Evolutionary conservation across 306 rosid genomes (phyloP).

Genomic region (Lagenaria siceraria): DNA sequence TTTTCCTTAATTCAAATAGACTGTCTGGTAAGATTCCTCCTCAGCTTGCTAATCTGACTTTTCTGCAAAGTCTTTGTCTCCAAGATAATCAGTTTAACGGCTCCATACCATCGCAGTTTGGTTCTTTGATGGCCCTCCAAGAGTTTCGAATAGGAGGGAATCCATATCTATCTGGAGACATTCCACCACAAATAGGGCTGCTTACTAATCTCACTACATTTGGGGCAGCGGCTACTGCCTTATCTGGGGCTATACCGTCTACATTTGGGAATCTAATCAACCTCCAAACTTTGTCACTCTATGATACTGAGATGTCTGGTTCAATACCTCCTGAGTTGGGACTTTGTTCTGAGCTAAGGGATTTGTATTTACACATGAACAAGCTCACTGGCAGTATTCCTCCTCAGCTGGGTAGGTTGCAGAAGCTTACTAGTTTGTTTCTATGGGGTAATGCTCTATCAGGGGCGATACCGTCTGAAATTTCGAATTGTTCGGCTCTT

Average conservation of each 20-base stretch:
- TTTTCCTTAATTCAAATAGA: slow-evolving; percentile 62
- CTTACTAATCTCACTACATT: slow-evolving; percentile 79
- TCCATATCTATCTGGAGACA: slow-evolving; percentile 61
- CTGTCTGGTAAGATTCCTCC: slow-evolving; percentile 64
- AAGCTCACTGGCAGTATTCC: slow-evolving; percentile 74
- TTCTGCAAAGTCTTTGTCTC: slow-evolving; percentile 72
- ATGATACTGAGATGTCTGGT: slow-evolving; percentile 73
- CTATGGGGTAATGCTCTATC: slow-evolving; percentile 71
- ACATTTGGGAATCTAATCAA: slow-evolving; percentile 71
- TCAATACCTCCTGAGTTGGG: slow-evolving; percentile 73
- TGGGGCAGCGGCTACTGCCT: slow-evolving; percentile 91
- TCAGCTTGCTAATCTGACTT: slow-evolving; percentile 52
- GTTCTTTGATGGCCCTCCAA: slow-evolving; percentile 66
- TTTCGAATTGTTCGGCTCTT: slow-evolving; percentile 81
- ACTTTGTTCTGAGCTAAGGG: slow-evolving; percentile 63
- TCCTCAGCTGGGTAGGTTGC: slow-evolving; percentile 58
- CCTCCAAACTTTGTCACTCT: slow-evolving; percentile 74
- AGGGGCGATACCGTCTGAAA: slow-evolving; percentile 66
- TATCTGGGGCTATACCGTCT: slow-evolving; percentile 70
- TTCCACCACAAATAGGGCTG: slow-evolving; percentile 60
- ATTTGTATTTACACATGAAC: slow-evolving; percentile 72
- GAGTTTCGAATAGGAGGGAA: slow-evolving; percentile 88
- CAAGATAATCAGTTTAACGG: slow-evolving; percentile 62
- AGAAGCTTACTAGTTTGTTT: slow-evolving; percentile 66
- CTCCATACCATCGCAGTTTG: slow-evolving; percentile 70